Evolutionary conservation across 305 asterid species (phyloP).

Genomic region (Fraxinus xanthoxyloides): DNA sequence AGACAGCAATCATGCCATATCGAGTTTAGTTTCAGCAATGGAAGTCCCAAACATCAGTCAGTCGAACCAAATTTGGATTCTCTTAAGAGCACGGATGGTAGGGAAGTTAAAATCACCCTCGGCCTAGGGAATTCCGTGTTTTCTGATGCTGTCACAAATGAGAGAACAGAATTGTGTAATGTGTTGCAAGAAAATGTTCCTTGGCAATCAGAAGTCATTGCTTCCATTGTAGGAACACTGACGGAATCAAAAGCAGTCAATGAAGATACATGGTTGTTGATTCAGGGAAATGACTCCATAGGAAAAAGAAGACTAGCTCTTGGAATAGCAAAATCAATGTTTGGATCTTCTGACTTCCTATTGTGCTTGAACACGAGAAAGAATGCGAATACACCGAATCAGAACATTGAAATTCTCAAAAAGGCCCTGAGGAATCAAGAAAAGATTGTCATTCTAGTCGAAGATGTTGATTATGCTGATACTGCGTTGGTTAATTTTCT

Average conservation of each 20-base stretch:
- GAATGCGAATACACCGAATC: slow-evolving; percentile 13
- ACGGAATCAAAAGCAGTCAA: slow-evolving; percentile 19
- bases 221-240: slow-evolving; percentile 42
- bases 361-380: slow-evolving; percentile 43
- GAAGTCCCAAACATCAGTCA: slow-evolving; percentile 26
- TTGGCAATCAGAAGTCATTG: slow-evolving; percentile 59
- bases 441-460: slow-evolving; percentile 51
- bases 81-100: slow-evolving; percentile 55
- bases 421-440: slow-evolving; percentile 40
- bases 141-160: slow-evolving; percentile 22
- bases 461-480: slow-evolving; percentile 56
- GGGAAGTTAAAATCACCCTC: slow-evolving; percentile 62
- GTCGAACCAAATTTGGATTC: slow-evolving; percentile 53
- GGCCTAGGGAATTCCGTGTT: slow-evolving; percentile 62
- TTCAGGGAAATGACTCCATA: slow-evolving; percentile 57
- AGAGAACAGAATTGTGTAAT: slow-evolving; percentile 16
- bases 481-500: slow-evolving; percentile 48
- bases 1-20: slow-evolving; percentile 80
- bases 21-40: slow-evolving; percentile 67
- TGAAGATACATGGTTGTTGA: slow-evolving; percentile 42
- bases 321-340: slow-evolving; percentile 44
- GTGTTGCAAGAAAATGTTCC: slow-evolving; percentile 54
- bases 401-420: slow-evolving; percentile 36
- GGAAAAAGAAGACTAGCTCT: slow-evolving; percentile 61
- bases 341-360: slow-evolving; percentile 56